Evolutionary conservation across 345 rosid species (phyloP), one percentile per base, ranked within the genome.

Genomic region (Angophora floribunda): DNA sequence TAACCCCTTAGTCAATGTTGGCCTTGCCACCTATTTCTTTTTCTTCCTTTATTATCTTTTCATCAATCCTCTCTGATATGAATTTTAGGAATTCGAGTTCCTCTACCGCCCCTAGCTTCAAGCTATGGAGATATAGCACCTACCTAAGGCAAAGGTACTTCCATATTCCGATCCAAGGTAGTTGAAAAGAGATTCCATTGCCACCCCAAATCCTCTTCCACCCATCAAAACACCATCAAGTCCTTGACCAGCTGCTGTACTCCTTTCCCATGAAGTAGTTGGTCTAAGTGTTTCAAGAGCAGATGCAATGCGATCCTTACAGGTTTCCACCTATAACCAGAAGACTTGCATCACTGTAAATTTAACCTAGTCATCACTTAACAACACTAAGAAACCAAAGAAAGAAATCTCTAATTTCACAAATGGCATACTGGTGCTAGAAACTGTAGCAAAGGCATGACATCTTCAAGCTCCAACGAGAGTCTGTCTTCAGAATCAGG

Each of bases 221-320:
- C 99, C 99, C 97, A 98, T 94, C 92, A 96, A 90, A 87, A 98
- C 96, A 79, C 98, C 96, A 89, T 96, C 99, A 50, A 96, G 53
- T 78, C 95, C 96, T 91, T 95, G 98, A 87, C 95, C 95, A 79
- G 95, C 94, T 88, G 95, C 97, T 24, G 99, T 86, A 70, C 95
- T 93, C 93, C 99, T 96, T 91, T 96, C 99, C 99, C 99, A 98
- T 55, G 99, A 95, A 90, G 96, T 95, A 87, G 96, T 94, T 87
- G 99, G 99, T 90, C 98, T 95, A 50, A 98, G 98, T 41, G 98
- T 97, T 92, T 98, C 99, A 89, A 97, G 96, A 28, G 99, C 99
- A 91, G 96, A 93, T 84, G 99, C 93, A 86, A 98, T 96, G 85
- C 94, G 97, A 65, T 98, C 99, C 92, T 98, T 98, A 88, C 97